phyloP scores from a whole-genome alignment of 805 yeast species.

The Scheffersomyces lignosus region DNA sequence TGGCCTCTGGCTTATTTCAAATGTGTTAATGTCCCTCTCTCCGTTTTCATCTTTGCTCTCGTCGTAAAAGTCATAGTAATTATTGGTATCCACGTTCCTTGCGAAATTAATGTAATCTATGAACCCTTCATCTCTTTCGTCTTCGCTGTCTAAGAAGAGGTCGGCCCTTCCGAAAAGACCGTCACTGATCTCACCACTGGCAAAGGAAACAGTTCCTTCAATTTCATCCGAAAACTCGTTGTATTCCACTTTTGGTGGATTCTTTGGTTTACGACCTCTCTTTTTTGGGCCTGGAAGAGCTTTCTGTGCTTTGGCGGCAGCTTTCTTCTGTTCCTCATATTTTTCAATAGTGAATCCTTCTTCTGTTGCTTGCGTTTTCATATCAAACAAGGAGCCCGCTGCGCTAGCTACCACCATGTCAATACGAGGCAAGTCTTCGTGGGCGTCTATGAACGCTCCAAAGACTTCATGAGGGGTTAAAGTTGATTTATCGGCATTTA shows the following conservation, averaged over 20 bases:
- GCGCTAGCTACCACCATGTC: constrained; percentile 50
- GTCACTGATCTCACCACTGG: background rate
- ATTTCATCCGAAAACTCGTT: constrained; percentile 9
- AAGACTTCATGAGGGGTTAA: constrained; percentile 39
- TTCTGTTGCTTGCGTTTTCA: constrained; percentile 30
- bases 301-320: too few species aligned
- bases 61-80: constrained; percentile 18
- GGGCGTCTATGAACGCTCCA: constrained; percentile 34
- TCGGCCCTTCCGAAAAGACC: constrained; percentile 4
- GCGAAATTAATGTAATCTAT: constrained; percentile 26
- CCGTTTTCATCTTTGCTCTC: background rate
- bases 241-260: constrained; percentile 2
- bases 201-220: too few species aligned
- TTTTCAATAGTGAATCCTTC: constrained; percentile 30
- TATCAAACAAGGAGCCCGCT: constrained; percentile 42
- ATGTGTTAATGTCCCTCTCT: too few species aligned
- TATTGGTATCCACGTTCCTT: constrained; percentile 20
- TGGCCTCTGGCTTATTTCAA: constrained; percentile 4
- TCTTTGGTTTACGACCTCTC: constrained; percentile 4
- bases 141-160: constrained; percentile 5
- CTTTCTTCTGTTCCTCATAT: constrained; percentile 11
- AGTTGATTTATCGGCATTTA: constrained; percentile 34
- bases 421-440: constrained; percentile 34
- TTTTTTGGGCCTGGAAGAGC: constrained; percentile 1
- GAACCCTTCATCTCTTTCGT: constrained; percentile 15